Evolutionary conservation across 371 early-diverging fungal genomes (phyloP), one percentile per base, ranked within the genome.

Genomic region (Fennellomyces sp.): DNA sequence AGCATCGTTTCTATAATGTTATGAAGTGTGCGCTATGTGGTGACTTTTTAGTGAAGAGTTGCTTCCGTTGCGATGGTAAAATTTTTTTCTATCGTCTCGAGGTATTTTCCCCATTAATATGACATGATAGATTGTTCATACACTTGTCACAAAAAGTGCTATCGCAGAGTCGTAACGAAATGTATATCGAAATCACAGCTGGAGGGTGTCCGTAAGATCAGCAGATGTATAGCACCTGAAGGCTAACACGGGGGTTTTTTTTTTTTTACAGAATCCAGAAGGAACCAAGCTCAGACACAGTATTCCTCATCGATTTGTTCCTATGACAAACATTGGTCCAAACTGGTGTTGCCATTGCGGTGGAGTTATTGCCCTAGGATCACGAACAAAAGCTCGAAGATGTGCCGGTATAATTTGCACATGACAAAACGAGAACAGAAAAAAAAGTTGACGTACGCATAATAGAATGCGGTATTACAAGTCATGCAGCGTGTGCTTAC

Each of bases 311-410:
- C 87, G 93, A 25, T 96, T 94, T 67, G 90, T 92, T 63, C 82
- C 78, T 19, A 72, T 88, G 13, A 88, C 90, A 41, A 90, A 85
- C 51, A 79, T 92, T 56, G 88, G 87, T 21, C 90, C 94, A 25
- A 86, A 88, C 66, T 99, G 97, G 95, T 99, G 99, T 77, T 89
- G 90, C 66, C 99, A 99, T 75, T 99, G 99, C 82, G 99, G 99
- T 29, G 88, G 88, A 49, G 90, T 95, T 85, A 85, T 99, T 21
- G 86, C 96, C 3, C 72, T 97, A 5, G 93, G 95, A 13, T 84
- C 87, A 15, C 82, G 84, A 45, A n/a, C n/a, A n/a, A 83, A 85
- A 0, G 73, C 84, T 30, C 89, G 88, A 66, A 73, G 72, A 52
- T 91, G 90, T 67, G 69, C 78, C 11, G 62, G 66, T 68, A 68